A percentile compares a stretch with the other conserved stretches of the same genome.
Conservation (phyloP, 2,329 filamentous ascomycete genomes). For the Westerdykella aurantiaca region DNA sequence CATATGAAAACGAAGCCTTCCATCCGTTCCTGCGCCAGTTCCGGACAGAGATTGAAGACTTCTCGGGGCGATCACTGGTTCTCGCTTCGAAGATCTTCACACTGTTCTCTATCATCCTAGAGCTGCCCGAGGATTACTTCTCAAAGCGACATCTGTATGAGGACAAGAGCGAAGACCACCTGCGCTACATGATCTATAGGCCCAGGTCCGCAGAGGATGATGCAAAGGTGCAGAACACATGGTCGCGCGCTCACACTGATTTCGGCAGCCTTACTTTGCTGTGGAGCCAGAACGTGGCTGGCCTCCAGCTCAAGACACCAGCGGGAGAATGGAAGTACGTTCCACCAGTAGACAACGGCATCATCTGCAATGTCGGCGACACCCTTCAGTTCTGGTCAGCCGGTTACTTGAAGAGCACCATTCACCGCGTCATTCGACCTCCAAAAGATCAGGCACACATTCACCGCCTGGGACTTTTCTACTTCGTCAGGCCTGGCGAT, state of each 20-base stretch:
- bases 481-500: constrained; percentile 39
- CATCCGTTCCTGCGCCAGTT: constrained; percentile 23
- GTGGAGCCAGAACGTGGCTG: constrained; percentile 45
- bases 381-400: constrained; percentile 38
- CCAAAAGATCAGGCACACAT: constrained; percentile 38
- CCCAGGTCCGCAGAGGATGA: constrained; percentile 35
- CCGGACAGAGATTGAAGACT: constrained; percentile 22
- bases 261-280: constrained; percentile 45
- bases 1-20: constrained; percentile 21
- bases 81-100: constrained; percentile 33
- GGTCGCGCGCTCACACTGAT: constrained; percentile 47
- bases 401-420: constrained; percentile 44
- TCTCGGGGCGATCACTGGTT: constrained; percentile 21
- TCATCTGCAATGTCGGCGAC: constrained; percentile 48
- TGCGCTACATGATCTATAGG: constrained; percentile 42
- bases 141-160: constrained; percentile 34
- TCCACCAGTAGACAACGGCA: constrained; percentile 41
- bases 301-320: constrained; percentile 43
- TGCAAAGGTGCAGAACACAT: constrained; percentile 35
- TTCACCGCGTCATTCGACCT: constrained; percentile 48
- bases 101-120: constrained; percentile 38
- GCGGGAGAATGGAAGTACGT: constrained; percentile 46
- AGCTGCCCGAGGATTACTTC: constrained; percentile 37
- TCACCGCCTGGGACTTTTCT: constrained; percentile 37
- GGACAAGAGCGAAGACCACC: constrained; percentile 35